Conservation (phyloP, 345 rosid genomes). For the Aegle marmelos region DNA sequence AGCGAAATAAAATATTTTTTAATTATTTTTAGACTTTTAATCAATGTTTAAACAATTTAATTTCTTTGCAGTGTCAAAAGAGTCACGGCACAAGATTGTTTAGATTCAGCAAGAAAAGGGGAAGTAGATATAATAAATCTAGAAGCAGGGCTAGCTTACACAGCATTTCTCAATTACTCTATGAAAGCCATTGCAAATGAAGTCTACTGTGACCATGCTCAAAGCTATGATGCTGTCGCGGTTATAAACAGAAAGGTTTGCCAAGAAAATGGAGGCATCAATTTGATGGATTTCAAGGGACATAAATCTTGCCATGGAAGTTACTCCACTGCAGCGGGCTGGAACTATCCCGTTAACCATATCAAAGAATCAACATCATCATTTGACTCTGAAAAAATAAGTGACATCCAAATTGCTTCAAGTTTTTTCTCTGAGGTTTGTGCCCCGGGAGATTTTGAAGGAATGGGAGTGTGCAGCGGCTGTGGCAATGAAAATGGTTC, state of each 20-base stretch:
- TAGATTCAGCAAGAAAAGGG: slow-evolving; percentile 26
- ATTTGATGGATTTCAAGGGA: slow-evolving; percentile 29
- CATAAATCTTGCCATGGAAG: slow-evolving; percentile 37
- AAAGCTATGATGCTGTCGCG: slow-evolving; percentile 25
- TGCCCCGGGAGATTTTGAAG: slow-evolving; percentile 31
- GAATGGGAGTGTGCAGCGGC: slow-evolving; percentile 23
- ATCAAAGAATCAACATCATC: slow-evolving; percentile 14
- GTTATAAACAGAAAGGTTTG: slow-evolving; percentile 27
- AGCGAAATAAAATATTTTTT: no score
- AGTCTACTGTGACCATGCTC: slow-evolving; percentile 33
- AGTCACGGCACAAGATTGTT: slow-evolving; percentile 29
- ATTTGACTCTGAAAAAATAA: background rate
- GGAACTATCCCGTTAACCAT: slow-evolving; percentile 35
- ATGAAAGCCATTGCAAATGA: slow-evolving; percentile 48
- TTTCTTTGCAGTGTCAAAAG: slow-evolving; percentile 23
- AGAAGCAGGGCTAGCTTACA: slow-evolving; percentile 36
- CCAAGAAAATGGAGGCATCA: slow-evolving; percentile 8
- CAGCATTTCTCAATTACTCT: slow-evolving; percentile 38
- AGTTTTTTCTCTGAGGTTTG: slow-evolving; percentile 34
- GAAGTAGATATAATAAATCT: slow-evolving; percentile 35
- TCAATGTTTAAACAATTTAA: no score
- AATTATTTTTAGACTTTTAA: no score
- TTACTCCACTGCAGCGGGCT: slow-evolving; percentile 33
- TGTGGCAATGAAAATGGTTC: slow-evolving; percentile 27
- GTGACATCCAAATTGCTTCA: background rate